These are phyloP conservation scores for Xerocomellus intermedius DNA, from an alignment of 768 basidiomycete genomes.

Conservation along the genomic window DNA sequence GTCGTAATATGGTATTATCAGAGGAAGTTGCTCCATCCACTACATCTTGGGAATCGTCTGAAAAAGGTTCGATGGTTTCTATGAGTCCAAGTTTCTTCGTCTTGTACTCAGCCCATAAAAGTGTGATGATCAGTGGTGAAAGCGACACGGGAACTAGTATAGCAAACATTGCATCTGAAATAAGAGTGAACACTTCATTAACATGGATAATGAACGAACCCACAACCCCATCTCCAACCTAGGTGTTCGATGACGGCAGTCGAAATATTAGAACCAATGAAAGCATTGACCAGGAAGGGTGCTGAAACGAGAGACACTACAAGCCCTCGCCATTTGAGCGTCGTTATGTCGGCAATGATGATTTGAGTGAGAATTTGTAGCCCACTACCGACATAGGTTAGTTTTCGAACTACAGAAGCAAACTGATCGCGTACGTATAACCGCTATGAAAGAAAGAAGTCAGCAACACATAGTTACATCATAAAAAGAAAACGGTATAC, in stretches of 20 bases:
- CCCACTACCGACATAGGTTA: constrained; percentile 36
- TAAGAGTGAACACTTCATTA: not conserved
- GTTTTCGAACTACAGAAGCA: not conserved
- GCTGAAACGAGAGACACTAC: constrained; percentile 45
- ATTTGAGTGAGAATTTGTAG: constrained; percentile 64
- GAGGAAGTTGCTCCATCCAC: not conserved
- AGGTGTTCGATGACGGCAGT: constrained; percentile 40
- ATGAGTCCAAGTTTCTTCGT: constrained; percentile 40
- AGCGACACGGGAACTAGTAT: constrained; percentile 53
- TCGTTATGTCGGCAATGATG: constrained; percentile 61
- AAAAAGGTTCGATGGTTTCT: not conserved
- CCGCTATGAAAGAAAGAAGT: constrained; percentile 41
- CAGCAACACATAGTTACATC: constrained; percentile 15
- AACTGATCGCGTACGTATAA: constrained; percentile 46
- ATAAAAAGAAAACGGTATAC: constrained; percentile 31
- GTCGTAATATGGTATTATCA: not conserved
- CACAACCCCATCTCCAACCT: constrained; percentile 73
- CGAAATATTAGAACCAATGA: constrained; percentile 64
- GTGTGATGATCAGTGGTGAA: constrained; percentile 50
- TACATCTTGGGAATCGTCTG: not conserved
- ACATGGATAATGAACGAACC: constrained; percentile 23
- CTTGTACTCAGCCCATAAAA: constrained; percentile 54
- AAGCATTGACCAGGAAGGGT: constrained; percentile 62
- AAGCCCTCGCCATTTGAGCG: constrained; percentile 55
- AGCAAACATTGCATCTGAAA: constrained; percentile 54